Conservation (phyloP, 257 asterid genomes). For the Linaria vulgaris region DNA sequence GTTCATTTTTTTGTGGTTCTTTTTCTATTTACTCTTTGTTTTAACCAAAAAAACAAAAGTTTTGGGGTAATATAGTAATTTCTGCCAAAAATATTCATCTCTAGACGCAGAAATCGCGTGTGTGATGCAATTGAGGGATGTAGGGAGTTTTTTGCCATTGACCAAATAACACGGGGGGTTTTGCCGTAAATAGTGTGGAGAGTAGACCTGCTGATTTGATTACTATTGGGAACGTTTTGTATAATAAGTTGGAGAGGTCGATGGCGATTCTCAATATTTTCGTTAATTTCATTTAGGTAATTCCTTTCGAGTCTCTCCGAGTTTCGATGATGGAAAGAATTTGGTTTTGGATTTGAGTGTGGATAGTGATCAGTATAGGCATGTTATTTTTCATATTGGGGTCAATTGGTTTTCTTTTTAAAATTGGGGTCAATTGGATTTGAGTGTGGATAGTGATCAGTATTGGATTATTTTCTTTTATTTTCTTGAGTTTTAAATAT, state of each 20-base stretch:
- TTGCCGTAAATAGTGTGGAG: constrained; percentile 55
- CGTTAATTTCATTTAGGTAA: constrained; percentile 88
- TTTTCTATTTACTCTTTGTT: no score
- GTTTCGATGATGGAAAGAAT: constrained; percentile 1
- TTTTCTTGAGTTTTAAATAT: no score
- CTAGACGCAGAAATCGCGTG: no score
- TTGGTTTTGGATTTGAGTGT: constrained; percentile 4
- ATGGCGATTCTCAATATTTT: constrained; percentile 73
- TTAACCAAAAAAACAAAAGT: no score
- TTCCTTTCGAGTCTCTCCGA: background rate
- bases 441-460: background rate
- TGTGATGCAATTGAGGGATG: no score
- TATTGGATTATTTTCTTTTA: no score
- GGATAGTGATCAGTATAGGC: background rate
- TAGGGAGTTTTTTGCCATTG: no score
- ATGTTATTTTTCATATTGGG: background rate
- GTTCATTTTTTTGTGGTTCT: no score
- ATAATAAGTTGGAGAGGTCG: constrained; percentile 77
- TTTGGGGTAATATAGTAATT: no score
- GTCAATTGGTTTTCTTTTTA: background rate
- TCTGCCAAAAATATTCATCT: no score
- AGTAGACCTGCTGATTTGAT: constrained; percentile 49
- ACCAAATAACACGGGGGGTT: no score
- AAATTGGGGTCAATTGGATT: background rate
- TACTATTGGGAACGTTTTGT: constrained; percentile 69